Base-by-base conservation (phyloP, 73 alveolate genomes). In the Urostyla sp. region DNA sequence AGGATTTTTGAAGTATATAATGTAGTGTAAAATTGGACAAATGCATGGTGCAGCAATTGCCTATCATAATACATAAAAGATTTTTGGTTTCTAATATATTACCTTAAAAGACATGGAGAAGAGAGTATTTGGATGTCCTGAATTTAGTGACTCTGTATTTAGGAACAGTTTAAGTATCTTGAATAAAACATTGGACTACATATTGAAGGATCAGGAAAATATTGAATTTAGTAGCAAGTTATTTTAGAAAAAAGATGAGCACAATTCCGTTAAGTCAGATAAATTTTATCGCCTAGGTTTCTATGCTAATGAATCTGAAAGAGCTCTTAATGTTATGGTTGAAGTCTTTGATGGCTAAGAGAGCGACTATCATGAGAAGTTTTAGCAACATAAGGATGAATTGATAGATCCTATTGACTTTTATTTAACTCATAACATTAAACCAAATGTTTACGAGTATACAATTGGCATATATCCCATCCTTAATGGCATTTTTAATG, bases 31-130 rank as follows among this genome's bases (percentile, higher is more conserved):
- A 87, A 89, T 96, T 30, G 99, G 99, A 18, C 87, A 92, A 55
- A 96, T 96, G 99, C 97, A 93, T 76, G 99, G 99, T 30, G 98
- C 97, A 2, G 77, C 92, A 49, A 80, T 96, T 28, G 99, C 99
- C 56, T 96, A 96, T 73, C 99, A 96, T 85, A 96, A 96, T 72
- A 89, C 98, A n/a, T 76, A 79, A 38, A 87, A 94, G 80, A 87
- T 96, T 40, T 93, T 94, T 58, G 99, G 98, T 26, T 96, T 94
- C 79, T 95, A 96, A 61, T 96, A 94, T 85, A 83, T 96, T 13
- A 89, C 89, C 38, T 57, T 95, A 26, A 78, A 84, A 20, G 99
- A 96, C 66, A 92, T 96, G 89, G 97, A 96, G 83, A 84, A 83
- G 37, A 90, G 99, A 75, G 81, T 94, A 10, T 96, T 94, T 75